Evolutionary conservation across 2,329 filamentous ascomycete genomes (phyloP), one percentile per base, ranked within the genome.

Genomic region (Alternaria burnsii): DNA sequence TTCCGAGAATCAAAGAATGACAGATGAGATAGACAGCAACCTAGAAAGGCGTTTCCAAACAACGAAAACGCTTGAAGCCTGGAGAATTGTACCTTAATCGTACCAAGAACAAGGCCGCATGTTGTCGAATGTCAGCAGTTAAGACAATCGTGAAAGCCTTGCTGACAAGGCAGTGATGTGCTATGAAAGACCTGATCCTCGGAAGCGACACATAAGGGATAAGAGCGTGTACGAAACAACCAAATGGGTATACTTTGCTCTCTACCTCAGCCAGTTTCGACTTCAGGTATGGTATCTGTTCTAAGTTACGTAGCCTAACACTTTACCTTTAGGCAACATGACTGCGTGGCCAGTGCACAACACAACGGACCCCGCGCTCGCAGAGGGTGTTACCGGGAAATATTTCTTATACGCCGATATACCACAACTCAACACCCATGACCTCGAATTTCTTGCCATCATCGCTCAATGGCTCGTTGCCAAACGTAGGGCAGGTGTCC

Each of bases 391-490:
- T 11, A 30, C 34, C 22, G 11, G 34, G n/a, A n/a, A 18, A 9
- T 34, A 9, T 14, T 14, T 14, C 40, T 72, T 59, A 75, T 26
- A 69, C 66, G 16, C 95, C 94, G 69, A 98, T 86, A 74, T 92
- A 93, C 95, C 95, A 99, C 11, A 98, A 80, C 81, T 99, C 95
- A 1, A 97, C 91, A 1, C 93, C 94, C 32, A 97, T 76, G 12
- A 99, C 87, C 61, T 93, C 91, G 74, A 98, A 99, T 77, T 97
- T 97, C 62, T 89, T 88, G 1, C 94, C 95, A 73, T 96, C 92
- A 56, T 97, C 94, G 71, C 94, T 97, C 52, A 99, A 82, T 10
- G 91, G 90, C 81, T 97, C 94, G 70, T 99, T 99, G 1, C 93
- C 93, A 81, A 98, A 99, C 0, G 95, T 99, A 62, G 92, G 89